Evolutionary conservation across 2,329 filamentous ascomycete genomes (phyloP).

Genomic region (Incumbomyces lentus): DNA sequence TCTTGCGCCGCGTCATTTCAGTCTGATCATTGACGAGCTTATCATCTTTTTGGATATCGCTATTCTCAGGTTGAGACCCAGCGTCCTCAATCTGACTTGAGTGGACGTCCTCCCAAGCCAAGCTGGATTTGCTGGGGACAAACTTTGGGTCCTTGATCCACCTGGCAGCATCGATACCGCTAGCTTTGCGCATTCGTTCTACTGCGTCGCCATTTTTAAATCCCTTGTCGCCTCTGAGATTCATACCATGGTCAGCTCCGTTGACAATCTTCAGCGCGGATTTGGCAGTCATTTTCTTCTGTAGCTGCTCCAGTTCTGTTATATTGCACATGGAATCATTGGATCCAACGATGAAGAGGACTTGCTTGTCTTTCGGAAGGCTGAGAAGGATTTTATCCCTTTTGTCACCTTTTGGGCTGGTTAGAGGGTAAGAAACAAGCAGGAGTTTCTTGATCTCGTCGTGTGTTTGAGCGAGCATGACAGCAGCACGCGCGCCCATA

Average conservation of each 20-base stretch:
- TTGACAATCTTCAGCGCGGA: conserved; percentile 13
- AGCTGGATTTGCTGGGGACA: conserved; percentile 51
- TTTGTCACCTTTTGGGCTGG: conserved; percentile 11
- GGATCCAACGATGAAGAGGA: conserved; percentile 18
- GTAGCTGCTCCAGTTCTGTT: conserved; percentile 8
- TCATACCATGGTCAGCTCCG: conserved; percentile 20
- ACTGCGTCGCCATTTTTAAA: conserved; percentile 11
- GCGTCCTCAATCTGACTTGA: background rate
- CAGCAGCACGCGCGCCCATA: conserved; percentile 15
- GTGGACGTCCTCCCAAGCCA: background rate
- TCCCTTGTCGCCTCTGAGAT: conserved; percentile 9
- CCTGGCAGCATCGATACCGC: conserved; percentile 1
- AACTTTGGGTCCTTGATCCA: background rate
- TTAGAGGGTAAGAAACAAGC: conserved; percentile 17
- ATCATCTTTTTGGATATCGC: background rate
- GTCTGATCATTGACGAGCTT: too few relatives aligned
- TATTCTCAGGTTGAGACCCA: background rate
- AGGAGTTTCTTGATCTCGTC: conserved; percentile 11
- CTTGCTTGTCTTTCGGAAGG: conserved; percentile 9
- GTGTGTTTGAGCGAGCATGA: conserved; percentile 1
- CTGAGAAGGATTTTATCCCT: conserved; percentile 18
- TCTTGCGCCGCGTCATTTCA: too few relatives aligned
- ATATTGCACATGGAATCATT: conserved; percentile 17
- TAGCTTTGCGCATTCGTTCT: conserved; percentile 7
- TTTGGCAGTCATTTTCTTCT: conserved; percentile 17